Evolutionary conservation across 352 stramenopile species (phyloP).

Genomic region (Phytopythium delawarense): DNA sequence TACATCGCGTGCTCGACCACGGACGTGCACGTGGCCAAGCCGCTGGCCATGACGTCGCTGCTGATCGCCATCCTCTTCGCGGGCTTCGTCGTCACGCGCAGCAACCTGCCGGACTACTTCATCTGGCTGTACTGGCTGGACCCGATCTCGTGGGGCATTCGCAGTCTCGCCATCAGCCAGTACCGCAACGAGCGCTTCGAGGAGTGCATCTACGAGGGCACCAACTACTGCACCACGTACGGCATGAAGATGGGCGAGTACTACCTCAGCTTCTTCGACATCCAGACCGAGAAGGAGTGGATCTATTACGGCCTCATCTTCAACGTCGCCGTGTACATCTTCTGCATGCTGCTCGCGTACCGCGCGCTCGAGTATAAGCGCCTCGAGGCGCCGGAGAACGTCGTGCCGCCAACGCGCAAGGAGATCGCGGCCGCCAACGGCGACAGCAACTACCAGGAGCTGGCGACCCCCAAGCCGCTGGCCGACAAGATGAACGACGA

Average conservation of each 20-base stretch:
- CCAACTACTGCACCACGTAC: conserved; percentile 29
- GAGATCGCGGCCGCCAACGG: neutral
- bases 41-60: conserved; percentile 28
- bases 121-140: conserved; percentile 60
- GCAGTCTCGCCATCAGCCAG: conserved; percentile 28
- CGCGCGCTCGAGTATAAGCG: conserved; percentile 29
- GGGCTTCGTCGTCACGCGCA: conserved; percentile 33
- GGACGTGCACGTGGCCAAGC: conserved; percentile 36
- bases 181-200: conserved; percentile 27
- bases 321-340: conserved; percentile 25
- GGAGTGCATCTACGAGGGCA: conserved; percentile 16
- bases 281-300: conserved; percentile 28
- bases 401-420: conserved; percentile 13
- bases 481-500: neutral
- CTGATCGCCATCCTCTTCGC: conserved; percentile 37
- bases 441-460: conserved; percentile 10
- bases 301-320: conserved; percentile 29
- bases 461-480: conserved; percentile 14
- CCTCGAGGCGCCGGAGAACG: conserved; percentile 19
- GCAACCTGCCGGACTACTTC: conserved; percentile 33
- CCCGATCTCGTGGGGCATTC: conserved; percentile 39
- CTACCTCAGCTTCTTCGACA: conserved; percentile 25
- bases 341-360: conserved; percentile 34
- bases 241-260: conserved; percentile 41
- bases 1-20: conserved; percentile 26